Evolutionary conservation across 306 rosid species (phyloP), one percentile per base, ranked within the genome.

Genomic region (Cicer cuneatum): DNA sequence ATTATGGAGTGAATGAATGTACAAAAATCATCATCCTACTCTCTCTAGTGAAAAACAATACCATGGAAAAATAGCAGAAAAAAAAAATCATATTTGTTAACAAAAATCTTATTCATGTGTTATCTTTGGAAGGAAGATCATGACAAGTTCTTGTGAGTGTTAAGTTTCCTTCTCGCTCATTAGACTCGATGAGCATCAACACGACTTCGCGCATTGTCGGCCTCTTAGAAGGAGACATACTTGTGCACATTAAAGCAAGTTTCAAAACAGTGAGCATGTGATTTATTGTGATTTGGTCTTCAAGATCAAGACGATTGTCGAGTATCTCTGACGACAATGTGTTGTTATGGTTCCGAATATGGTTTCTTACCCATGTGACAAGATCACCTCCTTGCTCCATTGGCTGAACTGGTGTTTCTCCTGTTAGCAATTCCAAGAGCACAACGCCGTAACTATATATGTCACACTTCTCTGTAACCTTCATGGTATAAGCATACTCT

Each of bases 401-500:
- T 53, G 96, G 90, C 70, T 95, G 99, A 59, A 95, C 99, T 0
- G 99, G 98, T 33, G 99, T 74, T 79, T 68, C 89, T 68, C 99
- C 99, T 0, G 99, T 95, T 49, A 95, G 78, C 86, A 95, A 74
- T 81, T 95, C 98, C 84, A 95, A 76, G 14, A 95, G 92, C 75
- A 95, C 99, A 38, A 95, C 99, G 6, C 99, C 99, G 11, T 89
- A 95, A 74, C 99, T 95, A 24, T 95, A 92, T 53, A 92, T 87
- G 85, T 95, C 99, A 38, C 99, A 92, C 78, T 95, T 95, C 75
- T 95, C 99, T 13, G 96, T 89, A 18, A 95, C 96, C 89, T 86
- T 95, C 99, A 95, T 95, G 57, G 99, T 90, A 72, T 90, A 95
- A 35, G 99, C 99, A 85, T 95, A 95, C 79, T 95, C 99, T 95